Evolutionary conservation across 257 asterid species (phyloP), one percentile per base, ranked within the genome.

Genomic region (Eucommia ulmoides): DNA sequence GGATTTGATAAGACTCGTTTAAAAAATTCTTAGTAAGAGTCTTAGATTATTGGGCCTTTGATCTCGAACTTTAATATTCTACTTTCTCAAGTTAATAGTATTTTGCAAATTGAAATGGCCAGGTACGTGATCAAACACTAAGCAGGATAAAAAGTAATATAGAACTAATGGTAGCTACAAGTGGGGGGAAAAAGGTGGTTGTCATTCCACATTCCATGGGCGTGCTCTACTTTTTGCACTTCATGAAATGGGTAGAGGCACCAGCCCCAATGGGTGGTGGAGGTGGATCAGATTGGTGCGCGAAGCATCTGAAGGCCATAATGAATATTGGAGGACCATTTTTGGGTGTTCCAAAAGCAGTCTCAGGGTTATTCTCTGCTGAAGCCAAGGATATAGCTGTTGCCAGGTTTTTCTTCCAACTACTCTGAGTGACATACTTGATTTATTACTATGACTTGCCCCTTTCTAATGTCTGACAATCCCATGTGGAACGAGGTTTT

Each of bases 161-260:
- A 66, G 92, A 83, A 65, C 72, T 78, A 57, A 75, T 78, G 92
- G 84, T 83, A 54, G 77, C 81, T 49, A 75, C 82, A 14, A 83
- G 74, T 55, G 77, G 75, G 35, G 93, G 88, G 20, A 75, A 75
- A 56, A 84, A 80, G 67, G 94, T 68, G 53, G 94, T 80, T 49
- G 77, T 80, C 50, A 77, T 83, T 51, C 88, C 94, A 21, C 94
- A 84, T 63, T 84, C 94, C 18, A 84, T 84, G 94, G 93, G 94
- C 52, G 85, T 56, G 65, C 63, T 80, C 51, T 84, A 80, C 67
- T 80, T 84, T 80, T 63, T 84, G 73, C 92, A 84, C 70, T 83
- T 83, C 70, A 83, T 83, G 94, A 83, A 83, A 64, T 83, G 94
- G 92, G 94, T 83, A 45, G 94, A 83, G 62, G 83, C 85, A 45